Base-by-base conservation (phyloP, 225 moss, liverwort and hornwort species). In the Asterella californica region DNA sequence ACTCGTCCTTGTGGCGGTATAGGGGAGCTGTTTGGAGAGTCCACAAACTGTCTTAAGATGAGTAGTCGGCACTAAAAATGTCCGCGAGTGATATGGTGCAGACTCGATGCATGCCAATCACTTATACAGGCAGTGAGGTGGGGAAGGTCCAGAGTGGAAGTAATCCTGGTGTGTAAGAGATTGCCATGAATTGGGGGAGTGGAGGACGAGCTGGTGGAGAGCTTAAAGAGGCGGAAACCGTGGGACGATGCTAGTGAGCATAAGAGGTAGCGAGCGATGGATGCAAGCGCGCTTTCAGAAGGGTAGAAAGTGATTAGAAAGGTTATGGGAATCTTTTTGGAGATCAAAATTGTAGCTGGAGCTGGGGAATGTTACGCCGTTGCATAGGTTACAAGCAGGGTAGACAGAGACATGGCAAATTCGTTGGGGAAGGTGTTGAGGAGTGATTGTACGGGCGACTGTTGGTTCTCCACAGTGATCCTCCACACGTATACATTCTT, bases 191-290 rank as follows among this genome's bases (percentile, higher is more conserved):
- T 19, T 0, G 50, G 22, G 29, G n/a, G n/a, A 29, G 62, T 32
- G 37, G 21, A 55, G 18, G 53, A 52, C 30, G 42, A 52, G 1
- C 29, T 17, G 0, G 42, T n/a, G 36, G 68, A 38, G 79, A 59
- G 60, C 60, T 77, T 59, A 70, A 27, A 53, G 65, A 42, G 74
- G 48, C 5, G 37, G 59, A 61, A 10, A 32, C 17, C 10, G 32
- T 10, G 34, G 18, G 75, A 70, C 50, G 75, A 73, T 68, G 30
- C 36, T 14, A 1, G 32, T 48, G 30, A 72, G 18, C 60, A 83
- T 77, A 80, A 79, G 5, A 70, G 52, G 53, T 36, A 83, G 75
- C 62, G 83, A 78, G 86, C 71, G 79, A 81, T 80, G 11, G 83
- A 83, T 59, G 75, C 75, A 25, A 74, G 78, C 45, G 42, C 34